Percentiles rank a stretch among this genome's conserved stretches.
phyloP scores from a whole-genome alignment of 352 stramenopile species.

The Aphanomyces astaci region DNA sequence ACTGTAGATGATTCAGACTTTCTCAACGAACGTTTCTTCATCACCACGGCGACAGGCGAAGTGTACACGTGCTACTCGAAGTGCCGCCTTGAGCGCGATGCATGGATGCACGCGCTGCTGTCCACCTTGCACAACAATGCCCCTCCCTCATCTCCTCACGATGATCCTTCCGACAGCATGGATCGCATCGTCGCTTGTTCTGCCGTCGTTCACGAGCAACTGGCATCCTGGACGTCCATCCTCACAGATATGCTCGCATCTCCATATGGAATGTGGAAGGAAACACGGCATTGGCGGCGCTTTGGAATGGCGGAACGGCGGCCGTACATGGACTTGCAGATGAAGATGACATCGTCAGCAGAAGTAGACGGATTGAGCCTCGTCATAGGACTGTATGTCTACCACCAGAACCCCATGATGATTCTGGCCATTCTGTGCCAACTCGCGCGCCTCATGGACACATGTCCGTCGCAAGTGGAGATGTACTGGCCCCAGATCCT shows the following conservation, averaged over 20 bases:
- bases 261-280: conserved; percentile 10
- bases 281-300: conserved; percentile 16
- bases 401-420: conserved; percentile 58
- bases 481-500: conserved; percentile 68
- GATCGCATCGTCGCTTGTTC: neutral
- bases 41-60: neutral
- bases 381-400: conserved; percentile 56
- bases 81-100: conserved; percentile 8
- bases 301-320: conserved; percentile 10
- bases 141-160: neutral
- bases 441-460: conserved; percentile 48
- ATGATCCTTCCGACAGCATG: neutral
- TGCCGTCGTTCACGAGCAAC: neutral
- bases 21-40: conserved; percentile 17
- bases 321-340: conserved; percentile 37
- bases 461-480: conserved; percentile 44
- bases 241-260: neutral
- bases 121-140: neutral
- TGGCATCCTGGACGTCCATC: neutral
- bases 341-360: conserved; percentile 32
- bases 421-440: conserved; percentile 57
- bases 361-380: conserved; percentile 43
- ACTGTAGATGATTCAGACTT: conserved; percentile 5
- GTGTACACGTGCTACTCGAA: conserved; percentile 5
- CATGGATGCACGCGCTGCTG: conserved; percentile 10